Evolutionary conservation across 805 yeast species (phyloP), one percentile per base, ranked within the genome.

Genomic region (Nakazawaea ambrosiae): DNA sequence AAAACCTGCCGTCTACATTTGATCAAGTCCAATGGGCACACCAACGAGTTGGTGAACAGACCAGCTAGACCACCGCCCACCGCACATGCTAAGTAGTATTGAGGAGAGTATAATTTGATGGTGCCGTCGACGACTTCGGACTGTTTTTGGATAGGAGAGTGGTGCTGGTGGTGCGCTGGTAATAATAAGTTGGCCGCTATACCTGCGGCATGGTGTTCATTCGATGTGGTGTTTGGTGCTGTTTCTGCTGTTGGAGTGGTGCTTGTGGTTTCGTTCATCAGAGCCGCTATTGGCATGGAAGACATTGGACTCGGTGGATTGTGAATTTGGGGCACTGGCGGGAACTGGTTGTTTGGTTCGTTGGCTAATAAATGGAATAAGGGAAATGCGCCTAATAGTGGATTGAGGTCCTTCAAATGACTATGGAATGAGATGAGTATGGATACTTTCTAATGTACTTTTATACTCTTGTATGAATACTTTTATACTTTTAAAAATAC

Each of bases 1-100:
- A 57, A 39, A 11, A 39, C 39, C 16, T 39, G 42, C 19, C 38
- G 29, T 14, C 42, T 30, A 10, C 33, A 26, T 20, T 39, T 39
- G 29, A 39, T 33, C 19, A 39, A 26, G 27, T 39, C 42, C 26
- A 39, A 34, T 5, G 42, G 42, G 20, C 36, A 31, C 12, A 39
- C 42, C 9, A 39, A 27, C 10, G 42, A 34, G 16, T 39, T 39
- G 17, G 42, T 39, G 31, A 39, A 39, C 20, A 31, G n/a, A 8
- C 42, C 42, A 7, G 36, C 36, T 14, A 39, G 5, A n/a, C 28
- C 38, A 12, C 42, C 42, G 5, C 39, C 42, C 7, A 39, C 29
- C 4, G 42, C 22, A 26, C 42, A 39, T 20, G 28, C 31, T 4
- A 34, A 4, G 20, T 25, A 39, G 18, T 39, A 31, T 19, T 34